Evolutionary conservation across 2,329 filamentous ascomycete species (phyloP).

Genomic region (Penicillium sp.): DNA sequence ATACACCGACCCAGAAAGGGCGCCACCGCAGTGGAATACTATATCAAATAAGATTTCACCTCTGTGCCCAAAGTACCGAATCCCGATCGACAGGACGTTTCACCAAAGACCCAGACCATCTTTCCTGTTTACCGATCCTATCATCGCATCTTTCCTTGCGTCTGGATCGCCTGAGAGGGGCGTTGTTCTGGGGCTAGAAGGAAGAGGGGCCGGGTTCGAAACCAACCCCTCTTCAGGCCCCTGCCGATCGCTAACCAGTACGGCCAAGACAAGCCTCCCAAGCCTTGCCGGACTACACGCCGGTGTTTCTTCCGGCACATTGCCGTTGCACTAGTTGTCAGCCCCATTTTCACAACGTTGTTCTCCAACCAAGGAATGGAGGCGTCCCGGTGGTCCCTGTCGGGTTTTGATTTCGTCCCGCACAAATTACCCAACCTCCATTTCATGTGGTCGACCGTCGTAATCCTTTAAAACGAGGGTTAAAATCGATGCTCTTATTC

Average conservation of each 20-base stretch:
- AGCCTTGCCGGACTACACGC: constrained; percentile 16
- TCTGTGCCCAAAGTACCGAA: neutral
- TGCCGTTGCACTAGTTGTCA: neutral
- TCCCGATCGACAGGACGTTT: constrained; percentile 5
- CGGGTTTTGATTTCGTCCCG: neutral
- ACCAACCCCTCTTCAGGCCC: constrained; percentile 3
- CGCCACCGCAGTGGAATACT: constrained; percentile 5
- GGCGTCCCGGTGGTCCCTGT: neutral
- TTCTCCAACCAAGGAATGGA: neutral
- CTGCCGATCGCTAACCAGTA: constrained; percentile 7
- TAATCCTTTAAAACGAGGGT: neutral
- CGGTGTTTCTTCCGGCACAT: constrained; percentile 5
- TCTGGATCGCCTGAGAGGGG: constrained; percentile 1
- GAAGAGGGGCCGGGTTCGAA: constrained; percentile 4
- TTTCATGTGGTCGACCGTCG: neutral
- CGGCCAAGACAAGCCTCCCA: constrained; percentile 14
- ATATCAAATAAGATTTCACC: neutral
- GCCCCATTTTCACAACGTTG: neutral
- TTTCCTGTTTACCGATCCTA: neutral
- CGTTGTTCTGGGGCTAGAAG: constrained; percentile 7
- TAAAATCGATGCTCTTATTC: neutral
- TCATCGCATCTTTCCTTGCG: constrained; percentile 2
- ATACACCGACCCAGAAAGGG: neutral
- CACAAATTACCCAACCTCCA: neutral
- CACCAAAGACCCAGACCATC: constrained; percentile 2